These are phyloP conservation scores for Globomyces sp. DNA, from an alignment of 371 early-diverging fungal species.

Conservation along the genomic window DNA sequence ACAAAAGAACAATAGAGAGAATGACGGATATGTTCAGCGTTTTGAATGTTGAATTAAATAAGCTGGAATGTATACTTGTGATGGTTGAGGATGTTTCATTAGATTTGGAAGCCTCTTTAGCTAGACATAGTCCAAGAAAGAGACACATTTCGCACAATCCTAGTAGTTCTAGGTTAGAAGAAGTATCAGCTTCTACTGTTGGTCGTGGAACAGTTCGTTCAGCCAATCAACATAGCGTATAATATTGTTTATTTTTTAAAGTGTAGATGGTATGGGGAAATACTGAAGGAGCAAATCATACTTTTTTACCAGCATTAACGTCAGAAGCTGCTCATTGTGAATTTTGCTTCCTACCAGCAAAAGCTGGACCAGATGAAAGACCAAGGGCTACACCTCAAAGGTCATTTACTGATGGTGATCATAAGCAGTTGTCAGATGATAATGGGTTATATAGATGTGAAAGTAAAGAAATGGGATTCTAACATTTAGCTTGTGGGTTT, in stretches of 20 bases:
- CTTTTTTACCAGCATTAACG: conserved; percentile 38
- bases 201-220: no score
- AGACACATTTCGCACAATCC: no score
- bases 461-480: conserved; percentile 17
- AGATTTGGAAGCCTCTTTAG: conserved; percentile 4
- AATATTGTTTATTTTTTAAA: no score
- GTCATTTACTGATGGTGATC: conserved; percentile 12
- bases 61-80: conserved; percentile 30
- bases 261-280: no score
- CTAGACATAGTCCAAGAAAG: not conserved
- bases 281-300: conserved; percentile 21
- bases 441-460: conserved; percentile 38
- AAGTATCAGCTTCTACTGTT: no score
- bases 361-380: no score
- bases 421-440: conserved; percentile 11
- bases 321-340: conserved; percentile 40
- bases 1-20: conserved; percentile 40
- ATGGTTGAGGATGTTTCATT: conserved; percentile 26
- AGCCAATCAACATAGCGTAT: no score
- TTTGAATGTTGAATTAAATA: conserved; percentile 21
- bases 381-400: no score
- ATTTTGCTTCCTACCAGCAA: conserved; percentile 31
- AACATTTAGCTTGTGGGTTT: conserved; percentile 41
- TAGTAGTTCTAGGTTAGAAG: no score
- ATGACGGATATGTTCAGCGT: conserved; percentile 36